phyloP scores from a whole-genome alignment of 2,329 filamentous ascomycete species.

The Sporothrix mexicana region DNA sequence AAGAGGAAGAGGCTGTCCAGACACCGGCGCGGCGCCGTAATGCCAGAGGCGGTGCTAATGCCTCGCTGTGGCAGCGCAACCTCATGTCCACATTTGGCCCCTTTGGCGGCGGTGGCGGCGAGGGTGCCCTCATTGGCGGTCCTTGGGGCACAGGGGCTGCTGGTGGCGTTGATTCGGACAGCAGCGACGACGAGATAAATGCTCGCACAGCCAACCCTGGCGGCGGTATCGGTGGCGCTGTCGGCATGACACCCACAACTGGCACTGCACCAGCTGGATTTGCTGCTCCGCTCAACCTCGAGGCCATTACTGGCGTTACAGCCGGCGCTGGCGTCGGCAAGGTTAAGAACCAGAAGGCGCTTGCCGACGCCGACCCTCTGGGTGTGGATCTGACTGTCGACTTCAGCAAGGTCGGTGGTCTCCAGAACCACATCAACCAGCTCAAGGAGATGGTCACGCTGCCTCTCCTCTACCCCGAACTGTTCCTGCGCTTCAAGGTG shows the following conservation, averaged over 20 bases:
- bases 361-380: constrained; percentile 92
- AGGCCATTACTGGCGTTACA: constrained; percentile 50
- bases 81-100: constrained; percentile 91
- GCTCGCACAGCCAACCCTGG: constrained; percentile 52
- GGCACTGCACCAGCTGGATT: constrained; percentile 43
- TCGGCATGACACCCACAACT: constrained; percentile 65
- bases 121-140: constrained; percentile 72
- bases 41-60: constrained; percentile 63
- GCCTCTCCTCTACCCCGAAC: constrained; percentile 90
- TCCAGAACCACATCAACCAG: constrained; percentile 93
- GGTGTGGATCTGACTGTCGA: constrained; percentile 92
- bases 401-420: constrained; percentile 90
- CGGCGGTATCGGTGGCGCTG: constrained; percentile 57
- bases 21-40: constrained; percentile 73
- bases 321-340: constrained; percentile 84
- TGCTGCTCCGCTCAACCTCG: constrained; percentile 47
- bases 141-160: constrained; percentile 75
- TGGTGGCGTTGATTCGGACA: constrained; percentile 88
- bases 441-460: constrained; percentile 98
- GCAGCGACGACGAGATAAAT: constrained; percentile 86
- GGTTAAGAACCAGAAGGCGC: constrained; percentile 87
- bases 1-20: constrained; percentile 69
- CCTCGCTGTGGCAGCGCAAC: constrained; percentile 72
- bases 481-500: constrained; percentile 89
- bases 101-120: constrained; percentile 83